A percentile compares a stretch with the other conserved stretches of the same genome.
Evolutionary conservation across 352 stramenopile genomes (phyloP).

Genomic region (Phytopythium sindhum): DNA sequence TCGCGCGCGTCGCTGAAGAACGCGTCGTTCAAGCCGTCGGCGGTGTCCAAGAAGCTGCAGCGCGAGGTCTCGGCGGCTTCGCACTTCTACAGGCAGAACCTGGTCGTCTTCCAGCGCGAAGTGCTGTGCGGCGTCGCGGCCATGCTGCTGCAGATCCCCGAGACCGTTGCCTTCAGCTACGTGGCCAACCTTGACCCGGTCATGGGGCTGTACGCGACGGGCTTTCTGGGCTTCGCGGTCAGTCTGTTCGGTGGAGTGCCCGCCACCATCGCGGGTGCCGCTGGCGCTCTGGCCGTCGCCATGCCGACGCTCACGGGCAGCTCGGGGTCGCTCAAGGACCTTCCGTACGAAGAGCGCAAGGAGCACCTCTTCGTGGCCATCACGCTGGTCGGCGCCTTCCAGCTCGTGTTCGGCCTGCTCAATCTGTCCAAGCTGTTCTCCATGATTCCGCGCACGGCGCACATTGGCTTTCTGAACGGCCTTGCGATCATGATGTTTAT

Average conservation of each 20-base stretch:
- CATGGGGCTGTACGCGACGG: constrained; percentile 90
- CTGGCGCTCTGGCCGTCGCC: constrained; percentile 90
- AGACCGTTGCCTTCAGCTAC: constrained; percentile 93
- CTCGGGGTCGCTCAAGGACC: constrained; percentile 38
- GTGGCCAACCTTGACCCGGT: constrained; percentile 85
- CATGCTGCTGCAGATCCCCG: constrained; percentile 91
- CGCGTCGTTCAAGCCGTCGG: not conserved
- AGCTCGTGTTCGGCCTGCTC: constrained; percentile 81
- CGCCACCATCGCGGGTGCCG: constrained; percentile 85
- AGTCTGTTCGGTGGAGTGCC: constrained; percentile 85
- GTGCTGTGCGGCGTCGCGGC: constrained; percentile 88
- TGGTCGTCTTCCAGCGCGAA: constrained; percentile 58
- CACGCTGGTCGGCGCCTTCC: constrained; percentile 79
- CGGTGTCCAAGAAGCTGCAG: constrained; percentile 18
- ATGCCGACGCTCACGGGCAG: constrained; percentile 80
- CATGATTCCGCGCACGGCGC: constrained; percentile 92
- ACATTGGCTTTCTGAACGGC: constrained; percentile 96
- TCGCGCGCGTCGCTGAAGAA: not conserved
- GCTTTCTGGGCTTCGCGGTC: constrained; percentile 87
- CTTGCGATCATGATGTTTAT: constrained; percentile 94
- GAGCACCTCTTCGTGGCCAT: constrained; percentile 88
- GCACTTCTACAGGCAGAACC: constrained; percentile 54
- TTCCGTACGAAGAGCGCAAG: constrained; percentile 69
- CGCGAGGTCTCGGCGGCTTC: constrained; percentile 22
- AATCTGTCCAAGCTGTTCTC: constrained; percentile 89